Conservation (phyloP, 176 grass and related monocot species). For the Thinopyrum elongatum region DNA sequence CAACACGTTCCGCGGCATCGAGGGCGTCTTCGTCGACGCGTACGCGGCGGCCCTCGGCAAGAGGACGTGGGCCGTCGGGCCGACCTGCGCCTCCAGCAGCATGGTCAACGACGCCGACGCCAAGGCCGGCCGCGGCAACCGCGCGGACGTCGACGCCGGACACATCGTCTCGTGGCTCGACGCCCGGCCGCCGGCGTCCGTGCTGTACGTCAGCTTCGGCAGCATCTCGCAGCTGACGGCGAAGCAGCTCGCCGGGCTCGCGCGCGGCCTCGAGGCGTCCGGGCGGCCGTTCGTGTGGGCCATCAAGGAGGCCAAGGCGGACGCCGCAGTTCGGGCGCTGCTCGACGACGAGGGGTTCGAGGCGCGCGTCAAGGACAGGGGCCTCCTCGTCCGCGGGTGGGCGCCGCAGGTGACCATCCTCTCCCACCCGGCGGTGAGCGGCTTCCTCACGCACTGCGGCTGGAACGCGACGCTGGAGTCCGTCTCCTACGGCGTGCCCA, state of each 20-base stretch:
- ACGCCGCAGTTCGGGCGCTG: conserved; percentile 34
- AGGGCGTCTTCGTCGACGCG: conserved; percentile 32
- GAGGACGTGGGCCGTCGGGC: conserved; percentile 51
- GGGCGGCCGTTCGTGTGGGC: conserved; percentile 46
- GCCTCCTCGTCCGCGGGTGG: conserved; percentile 50
- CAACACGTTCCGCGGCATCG: conserved; percentile 53
- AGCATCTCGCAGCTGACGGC: conserved; percentile 22
- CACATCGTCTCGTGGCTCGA: conserved; percentile 39
- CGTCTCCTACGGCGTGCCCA: conserved; percentile 42
- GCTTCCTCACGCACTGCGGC: conserved; percentile 62
- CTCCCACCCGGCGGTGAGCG: conserved; percentile 40
- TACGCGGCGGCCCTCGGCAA: conserved; percentile 34
- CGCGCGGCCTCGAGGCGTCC: conserved; percentile 45
- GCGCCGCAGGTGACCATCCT: conserved; percentile 60
- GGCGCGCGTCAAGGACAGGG: conserved; percentile 41
- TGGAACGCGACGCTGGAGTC: conserved; percentile 65
- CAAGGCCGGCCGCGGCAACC: conserved; percentile 39
- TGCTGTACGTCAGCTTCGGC: conserved; percentile 60
- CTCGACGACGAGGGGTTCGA: conserved; percentile 46
- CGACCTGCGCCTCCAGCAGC: conserved; percentile 10
- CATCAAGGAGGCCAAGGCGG: conserved; percentile 41
- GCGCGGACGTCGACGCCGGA: not conserved
- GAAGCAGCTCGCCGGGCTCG: conserved; percentile 38
- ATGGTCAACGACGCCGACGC: not conserved
- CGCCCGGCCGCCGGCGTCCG: conserved; percentile 26